Base-by-base conservation (phyloP, 2,329 filamentous ascomycete species). In the Sordariomycetes sp. region DNA sequence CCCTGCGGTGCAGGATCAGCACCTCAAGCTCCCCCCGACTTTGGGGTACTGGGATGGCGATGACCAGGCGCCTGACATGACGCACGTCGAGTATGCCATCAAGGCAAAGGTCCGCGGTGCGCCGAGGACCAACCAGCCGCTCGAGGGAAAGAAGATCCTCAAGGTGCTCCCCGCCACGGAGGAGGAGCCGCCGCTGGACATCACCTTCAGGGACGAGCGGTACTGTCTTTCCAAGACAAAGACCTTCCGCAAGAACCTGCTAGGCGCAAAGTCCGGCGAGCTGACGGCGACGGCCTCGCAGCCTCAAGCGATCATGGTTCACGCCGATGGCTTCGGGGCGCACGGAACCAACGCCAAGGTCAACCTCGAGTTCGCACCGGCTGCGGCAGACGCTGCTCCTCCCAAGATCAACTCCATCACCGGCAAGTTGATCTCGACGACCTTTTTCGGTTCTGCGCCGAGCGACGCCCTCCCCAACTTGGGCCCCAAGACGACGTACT, bases 21-120 rank as follows among this genome's bases (percentile, higher is more conserved):
- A 77, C 53, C 52, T 71, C 25, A 59, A 63, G 10, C 57, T 74
- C 16, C 72, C 72, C 2, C 72, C 72, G 0, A 66, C 66, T 9
- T 51, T 75, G 37, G 65, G 64, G 6, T 55, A 51, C 45, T 75
- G 71, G 70, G 61, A 67, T 36, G 61, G 58, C 41, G 66, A 75
- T 42, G 72, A 77, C 43, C 59, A 72, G 44, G 53, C 70, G 0
- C 72, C 72, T 1, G 55, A 66, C 27, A 75, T 74, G 68, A 61
- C 68, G 14, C 57, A 61, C 12, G 57, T 76, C 24, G 62, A 73
- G 45, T 77, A 77, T 47, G 46, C 47, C 31, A 51, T 77, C 47
- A 66, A 66, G 45, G 71, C 67, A 8, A 59, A 67, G 45, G 44
- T 55, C 51, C 38, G 54, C 50, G 36, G 55, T 49, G 7, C 18